Base-by-base conservation (phyloP, 352 stramenopile species). In the Poterioochromonas sp. region DNA sequence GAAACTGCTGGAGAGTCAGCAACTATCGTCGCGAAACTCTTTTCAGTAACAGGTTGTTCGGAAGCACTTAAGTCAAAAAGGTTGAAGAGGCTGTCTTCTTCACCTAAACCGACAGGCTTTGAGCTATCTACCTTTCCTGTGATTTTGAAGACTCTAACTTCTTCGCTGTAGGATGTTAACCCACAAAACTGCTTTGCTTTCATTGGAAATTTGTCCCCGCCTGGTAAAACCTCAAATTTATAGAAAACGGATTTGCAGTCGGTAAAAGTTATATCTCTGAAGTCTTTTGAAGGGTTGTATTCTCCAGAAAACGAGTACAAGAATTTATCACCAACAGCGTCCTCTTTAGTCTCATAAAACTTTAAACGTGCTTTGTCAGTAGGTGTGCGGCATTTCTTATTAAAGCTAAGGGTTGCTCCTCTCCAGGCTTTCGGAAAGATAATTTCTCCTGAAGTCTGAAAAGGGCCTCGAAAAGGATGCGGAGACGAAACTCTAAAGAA, bases 51-150 rank as follows among this genome's bases (percentile, higher is more conserved):
- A 65, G 26, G 11, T 5, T 22, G 3, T 65, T 65, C n/a, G 54
- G 26, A 39, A 20, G 43, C 43, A 51, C 5, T 20, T 20, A 18
- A 20, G 29, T 62, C 29, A 29, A 71, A 71, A 1, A 71, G 26
- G 41, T 71, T 71, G 62, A 71, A 71, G 12, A 71, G 26, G 41
- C 5, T 44, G 32, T 71, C 62, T n/a, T 71, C 62, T 44, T 41
- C 39, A 29, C 62, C 62, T 18, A 68, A 26, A 8, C 12, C 58
- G 5, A 68, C 58, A 20, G 8, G n/a, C n/a, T n/a, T n/a, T n/a
- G n/a, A n/a, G n/a, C n/a, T n/a, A n/a, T n/a, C n/a, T n/a, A n/a
- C n/a, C n/a, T n/a, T n/a, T n/a, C n/a, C n/a, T n/a, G n/a, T n/a
- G n/a, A n/a, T n/a, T n/a, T n/a, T n/a, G n/a, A n/a, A n/a, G n/a